phyloP scores from a whole-genome alignment of 192 early-diverging fungal species.

The Kickxella alabastrina region DNA sequence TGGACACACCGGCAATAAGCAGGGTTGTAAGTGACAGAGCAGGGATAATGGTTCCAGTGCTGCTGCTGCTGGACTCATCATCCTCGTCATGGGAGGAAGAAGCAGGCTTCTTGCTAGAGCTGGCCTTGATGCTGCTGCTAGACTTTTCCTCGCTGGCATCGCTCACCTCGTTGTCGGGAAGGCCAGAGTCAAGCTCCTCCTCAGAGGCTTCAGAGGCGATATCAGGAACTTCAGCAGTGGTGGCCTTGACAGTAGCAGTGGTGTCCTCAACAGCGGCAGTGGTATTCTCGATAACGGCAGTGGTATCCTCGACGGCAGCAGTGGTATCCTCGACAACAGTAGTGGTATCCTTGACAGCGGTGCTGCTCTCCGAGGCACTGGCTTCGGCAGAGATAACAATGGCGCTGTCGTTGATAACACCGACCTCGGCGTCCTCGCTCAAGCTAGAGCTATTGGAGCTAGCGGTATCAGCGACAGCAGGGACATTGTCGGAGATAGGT shows the following conservation, averaged over 20 bases:
- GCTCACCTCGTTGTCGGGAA: too few species aligned
- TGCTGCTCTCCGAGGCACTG: not conserved
- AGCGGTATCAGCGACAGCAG: not conserved
- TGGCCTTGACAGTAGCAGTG: too few species aligned
- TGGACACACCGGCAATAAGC: conserved; percentile 10
- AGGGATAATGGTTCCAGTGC: conserved; percentile 1
- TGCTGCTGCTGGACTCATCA: conserved; percentile 5
- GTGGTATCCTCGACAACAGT: too few species aligned
- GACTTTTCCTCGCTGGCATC: not conserved
- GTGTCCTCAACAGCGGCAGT: too few species aligned
- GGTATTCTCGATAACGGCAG: not conserved
- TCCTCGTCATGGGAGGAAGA: conserved; percentile 5
- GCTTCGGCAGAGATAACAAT: not conserved
- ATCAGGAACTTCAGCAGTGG: not conserved
- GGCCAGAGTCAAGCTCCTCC: too few species aligned
- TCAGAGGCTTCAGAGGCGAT: not conserved
- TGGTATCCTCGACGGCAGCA: too few species aligned
- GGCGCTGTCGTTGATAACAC: not conserved
- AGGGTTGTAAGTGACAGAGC: conserved; percentile 9
- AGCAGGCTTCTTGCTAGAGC: too few species aligned
- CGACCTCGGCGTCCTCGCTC: not conserved
- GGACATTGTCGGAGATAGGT: not conserved
- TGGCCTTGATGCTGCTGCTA: not conserved
- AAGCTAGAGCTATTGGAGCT: not conserved
- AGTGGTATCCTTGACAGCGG: not conserved